Conservation (phyloP, 1,139 yeast genomes). For the Blastobotrys petasosporus region DNA sequence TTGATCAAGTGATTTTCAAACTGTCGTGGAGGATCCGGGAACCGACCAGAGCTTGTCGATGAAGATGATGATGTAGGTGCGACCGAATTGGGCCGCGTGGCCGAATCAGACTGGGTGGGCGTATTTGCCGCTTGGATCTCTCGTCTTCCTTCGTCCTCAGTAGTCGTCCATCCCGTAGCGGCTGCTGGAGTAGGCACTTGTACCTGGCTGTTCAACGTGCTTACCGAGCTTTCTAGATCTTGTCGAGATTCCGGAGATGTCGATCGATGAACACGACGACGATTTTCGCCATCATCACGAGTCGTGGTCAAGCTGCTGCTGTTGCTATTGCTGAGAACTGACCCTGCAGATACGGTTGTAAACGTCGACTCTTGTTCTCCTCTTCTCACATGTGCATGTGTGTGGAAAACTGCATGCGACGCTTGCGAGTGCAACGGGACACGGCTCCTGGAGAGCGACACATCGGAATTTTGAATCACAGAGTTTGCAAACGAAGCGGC, state of each 20-base stretch:
- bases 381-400: conserved; percentile 8
- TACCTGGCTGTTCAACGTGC: no score
- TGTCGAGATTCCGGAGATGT: no score
- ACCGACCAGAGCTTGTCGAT: neutral
- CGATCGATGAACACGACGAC: no score
- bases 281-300: neutral
- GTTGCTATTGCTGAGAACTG: neutral
- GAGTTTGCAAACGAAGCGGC: conserved; percentile 10
- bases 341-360: conserved; percentile 5
- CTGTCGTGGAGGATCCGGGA: conserved; percentile 1
- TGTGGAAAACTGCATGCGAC: conserved; percentile 8
- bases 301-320: neutral
- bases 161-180: no score
- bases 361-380: no score
- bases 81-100: no score
- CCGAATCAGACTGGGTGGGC: no score
- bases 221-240: no score
- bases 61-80: no score
- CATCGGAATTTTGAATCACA: conserved; percentile 8
- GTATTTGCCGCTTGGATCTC: no score
- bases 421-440: conserved; percentile 10
- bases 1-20: conserved; percentile 61
- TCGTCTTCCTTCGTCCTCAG: no score
- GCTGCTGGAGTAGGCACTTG: no score
- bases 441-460: conserved; percentile 2